Evolutionary conservation across 2,329 filamentous ascomycete species (phyloP).

Genomic region (Claviceps fusiformis): DNA sequence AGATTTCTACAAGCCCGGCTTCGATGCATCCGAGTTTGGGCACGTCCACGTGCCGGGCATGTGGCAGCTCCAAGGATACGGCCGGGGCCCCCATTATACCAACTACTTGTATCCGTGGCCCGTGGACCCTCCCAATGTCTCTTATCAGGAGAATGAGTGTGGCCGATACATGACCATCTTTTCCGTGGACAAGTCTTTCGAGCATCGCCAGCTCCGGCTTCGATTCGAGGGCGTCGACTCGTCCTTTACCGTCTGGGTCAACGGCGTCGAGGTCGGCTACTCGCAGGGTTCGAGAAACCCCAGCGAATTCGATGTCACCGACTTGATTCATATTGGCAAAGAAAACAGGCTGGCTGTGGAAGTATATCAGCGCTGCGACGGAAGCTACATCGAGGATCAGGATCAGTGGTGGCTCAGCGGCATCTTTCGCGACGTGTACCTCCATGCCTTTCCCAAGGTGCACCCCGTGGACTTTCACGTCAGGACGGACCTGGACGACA

Average conservation of each 20-base stretch:
- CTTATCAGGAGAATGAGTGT: constrained; percentile 49
- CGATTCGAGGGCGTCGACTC: constrained; percentile 65
- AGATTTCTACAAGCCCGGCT: constrained; percentile 24
- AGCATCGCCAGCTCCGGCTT: constrained; percentile 45
- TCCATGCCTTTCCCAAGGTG: constrained; percentile 45
- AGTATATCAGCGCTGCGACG: constrained; percentile 61
- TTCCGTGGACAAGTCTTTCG: constrained; percentile 30
- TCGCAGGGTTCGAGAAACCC: constrained; percentile 61
- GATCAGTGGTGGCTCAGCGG: constrained; percentile 57
- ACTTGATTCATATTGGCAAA: constrained; percentile 26
- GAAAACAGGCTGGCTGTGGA: constrained; percentile 49
- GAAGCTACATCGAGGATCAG: constrained; percentile 58
- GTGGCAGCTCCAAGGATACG: constrained; percentile 59
- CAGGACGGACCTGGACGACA: constrained; percentile 39
- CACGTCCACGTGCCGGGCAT: constrained; percentile 50
- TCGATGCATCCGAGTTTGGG: constrained; percentile 18
- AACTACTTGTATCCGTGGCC: constrained; percentile 56
- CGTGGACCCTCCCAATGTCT: constrained; percentile 50
- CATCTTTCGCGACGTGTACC: constrained; percentile 57
- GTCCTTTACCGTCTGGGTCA: constrained; percentile 58
- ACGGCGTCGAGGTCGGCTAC: constrained; percentile 55
- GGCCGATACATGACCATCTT: constrained; percentile 51
- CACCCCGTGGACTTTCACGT: constrained; percentile 44
- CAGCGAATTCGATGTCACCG: constrained; percentile 57
- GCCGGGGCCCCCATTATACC: constrained; percentile 52